These are phyloP conservation scores for Paramecium primaurelia DNA, from an alignment of 73 alveolate species.

Conservation along the genomic window DNA sequence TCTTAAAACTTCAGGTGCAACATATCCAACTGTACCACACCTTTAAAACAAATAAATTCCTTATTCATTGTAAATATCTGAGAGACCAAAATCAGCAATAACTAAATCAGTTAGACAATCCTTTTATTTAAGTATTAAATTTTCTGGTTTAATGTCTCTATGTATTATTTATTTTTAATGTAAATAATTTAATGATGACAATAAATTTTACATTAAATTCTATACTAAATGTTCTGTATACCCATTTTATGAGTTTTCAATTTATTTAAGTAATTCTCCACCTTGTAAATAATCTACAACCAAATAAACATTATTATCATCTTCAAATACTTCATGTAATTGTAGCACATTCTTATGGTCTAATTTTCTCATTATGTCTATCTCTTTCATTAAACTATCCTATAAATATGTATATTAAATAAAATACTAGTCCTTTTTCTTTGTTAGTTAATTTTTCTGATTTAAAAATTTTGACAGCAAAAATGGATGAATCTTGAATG, in stretches of 20 bases:
- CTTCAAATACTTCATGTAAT: not conserved
- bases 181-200: not conserved
- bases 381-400: not conserved
- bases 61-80: not conserved
- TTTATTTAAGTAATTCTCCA: not conserved
- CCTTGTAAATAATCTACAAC: not conserved
- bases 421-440: not conserved
- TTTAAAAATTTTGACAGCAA: slow-evolving; percentile 16
- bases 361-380: not conserved
- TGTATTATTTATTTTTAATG: slow-evolving; percentile 41
- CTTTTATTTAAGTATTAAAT: not conserved
- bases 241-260: not conserved
- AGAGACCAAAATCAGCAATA: slow-evolving; percentile 52
- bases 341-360: not conserved
- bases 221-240: not conserved
- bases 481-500: not conserved
- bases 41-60: not conserved
- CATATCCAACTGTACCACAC: slow-evolving; percentile 39
- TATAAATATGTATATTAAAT: not conserved
- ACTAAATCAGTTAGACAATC: slow-evolving; percentile 24
- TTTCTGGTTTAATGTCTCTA: slow-evolving; percentile 53
- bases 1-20: slow-evolving; percentile 69
- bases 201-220: not conserved
- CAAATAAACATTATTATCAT: not conserved
- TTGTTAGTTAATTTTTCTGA: not conserved